Percentiles rank a stretch among this genome's conserved stretches.
phyloP scores from a whole-genome alignment of 106 monocot species.

The Acorus gramineus region DNA sequence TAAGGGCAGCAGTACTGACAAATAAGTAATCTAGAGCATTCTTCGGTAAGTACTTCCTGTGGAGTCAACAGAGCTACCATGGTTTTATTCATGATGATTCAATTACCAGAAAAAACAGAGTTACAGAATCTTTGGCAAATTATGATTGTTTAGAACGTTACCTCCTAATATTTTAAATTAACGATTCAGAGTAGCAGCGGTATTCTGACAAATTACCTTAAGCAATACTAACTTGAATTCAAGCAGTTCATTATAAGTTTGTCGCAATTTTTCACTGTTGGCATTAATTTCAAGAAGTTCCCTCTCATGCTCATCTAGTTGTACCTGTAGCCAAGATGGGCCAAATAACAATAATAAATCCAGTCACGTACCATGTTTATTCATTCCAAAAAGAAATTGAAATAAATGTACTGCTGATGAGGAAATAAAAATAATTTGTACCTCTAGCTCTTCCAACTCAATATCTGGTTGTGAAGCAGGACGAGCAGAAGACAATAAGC shows the following conservation, averaged over 20 bases:
- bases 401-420: neutral
- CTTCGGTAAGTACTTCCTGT: too few species aligned
- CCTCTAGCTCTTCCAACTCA: constrained; percentile 87
- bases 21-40: too few species aligned
- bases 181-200: too few species aligned
- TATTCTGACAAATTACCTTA: constrained; percentile 46
- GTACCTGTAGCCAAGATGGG: constrained; percentile 34
- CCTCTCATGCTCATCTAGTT: constrained; percentile 77
- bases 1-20: too few species aligned
- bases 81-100: too few species aligned
- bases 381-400: constrained; percentile 1
- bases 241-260: constrained; percentile 92
- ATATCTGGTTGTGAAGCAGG: constrained; percentile 62
- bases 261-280: constrained; percentile 82
- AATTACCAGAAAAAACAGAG: too few species aligned
- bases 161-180: too few species aligned
- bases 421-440: constrained; percentile 13
- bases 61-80: too few species aligned
- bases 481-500: constrained; percentile 34
- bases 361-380: too few species aligned
- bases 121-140: too few species aligned
- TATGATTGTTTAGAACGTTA: too few species aligned
- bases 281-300: constrained; percentile 98
- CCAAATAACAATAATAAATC: neutral
- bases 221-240: constrained; percentile 88